Base-by-base conservation (phyloP, 192 early-diverging fungal species). In the Dispira parvispora region DNA sequence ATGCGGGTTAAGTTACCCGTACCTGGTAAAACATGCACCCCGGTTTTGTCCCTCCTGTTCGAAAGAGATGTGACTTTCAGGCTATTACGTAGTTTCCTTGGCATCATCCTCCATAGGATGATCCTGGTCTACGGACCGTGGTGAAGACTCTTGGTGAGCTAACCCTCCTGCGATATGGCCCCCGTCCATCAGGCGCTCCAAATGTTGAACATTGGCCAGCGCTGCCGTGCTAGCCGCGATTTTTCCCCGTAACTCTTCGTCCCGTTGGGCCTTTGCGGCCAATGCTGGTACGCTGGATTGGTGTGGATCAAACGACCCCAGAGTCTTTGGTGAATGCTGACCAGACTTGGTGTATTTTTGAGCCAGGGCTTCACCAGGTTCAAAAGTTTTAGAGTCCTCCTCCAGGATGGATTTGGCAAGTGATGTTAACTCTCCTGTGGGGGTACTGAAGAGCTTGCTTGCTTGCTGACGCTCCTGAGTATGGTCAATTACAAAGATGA, bases 391-490 rank as follows among this genome's bases (percentile, higher is more conserved):
- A 38, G 81, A 73, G 49, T 81, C 80, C 16, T 76, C 80, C 26
- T 84, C 81, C 55, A 82, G 67, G n/a, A 85, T 81, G 2, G 75
- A 76, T 45, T 80, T 78, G 23, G 81, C 82, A 63, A 88, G 45
- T 32, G 82, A 78, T 11, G 88, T 80, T 27, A 72, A 72, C 38
- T 69, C 75, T 20, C 88, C 90, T 45, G 82, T 69, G 21, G 69
- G 65, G 12, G 79, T 77, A 26, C 78, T 79, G 73, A 99, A 97
- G 45, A 95, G 68, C 46, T 71, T 61, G n/a, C 73, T 76, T 12
- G 94, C 92, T 68, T 90, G 85, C 0, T 73, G 64, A 45, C 92
- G 80, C 75, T 99, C 94, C 87, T 90, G 66, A 18, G 25, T 28
- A 11, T 23, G 21, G 43, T 53, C 26, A 28, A 52, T 8, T 45